These are phyloP conservation scores for Vigna reflexopilosa DNA, from an alignment of 306 rosid species.

Conservation along the genomic window DNA sequence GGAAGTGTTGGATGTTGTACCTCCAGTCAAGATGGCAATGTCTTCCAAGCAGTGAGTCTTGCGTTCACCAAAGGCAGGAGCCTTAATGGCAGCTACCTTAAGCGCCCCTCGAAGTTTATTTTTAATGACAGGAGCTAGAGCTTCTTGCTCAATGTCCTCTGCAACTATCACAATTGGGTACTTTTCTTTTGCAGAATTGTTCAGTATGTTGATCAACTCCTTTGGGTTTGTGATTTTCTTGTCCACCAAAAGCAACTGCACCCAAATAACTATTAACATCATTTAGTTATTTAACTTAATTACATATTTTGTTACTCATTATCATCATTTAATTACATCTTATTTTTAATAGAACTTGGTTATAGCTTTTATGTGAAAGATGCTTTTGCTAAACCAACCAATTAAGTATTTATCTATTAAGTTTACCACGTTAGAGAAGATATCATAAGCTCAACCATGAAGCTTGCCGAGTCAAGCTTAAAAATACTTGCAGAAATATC, in stretches of 20 bases:
- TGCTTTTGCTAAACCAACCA: too few species aligned
- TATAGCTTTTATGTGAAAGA: too few species aligned
- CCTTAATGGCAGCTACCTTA: slow-evolving; percentile 88
- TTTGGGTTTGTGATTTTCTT: slow-evolving; percentile 72
- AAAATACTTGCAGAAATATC: neutral
- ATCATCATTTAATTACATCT: neutral
- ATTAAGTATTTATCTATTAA: too few species aligned
- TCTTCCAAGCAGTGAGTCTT: slow-evolving; percentile 88
- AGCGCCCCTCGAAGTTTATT: slow-evolving; percentile 84
- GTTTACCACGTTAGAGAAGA: neutral
- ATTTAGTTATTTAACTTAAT: slow-evolving; percentile 43
- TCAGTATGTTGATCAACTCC: slow-evolving; percentile 82
- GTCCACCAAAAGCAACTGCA: slow-evolving; percentile 92
- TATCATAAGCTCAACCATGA: neutral
- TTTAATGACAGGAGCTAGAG: slow-evolving; percentile 87
- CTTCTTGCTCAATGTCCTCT: slow-evolving; percentile 84
- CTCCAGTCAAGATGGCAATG: slow-evolving; percentile 96
- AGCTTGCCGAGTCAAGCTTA: neutral
- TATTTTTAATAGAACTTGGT: neutral
- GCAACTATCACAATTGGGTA: slow-evolving; percentile 84
- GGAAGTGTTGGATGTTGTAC: slow-evolving; percentile 55
- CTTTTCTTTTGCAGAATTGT: slow-evolving; percentile 79
- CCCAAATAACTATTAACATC: slow-evolving; percentile 47
- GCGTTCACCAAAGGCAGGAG: slow-evolving; percentile 94
- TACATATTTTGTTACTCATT: too few species aligned